phyloP scores from a whole-genome alignment of 768 basidiomycete species.

The Tubosaeta sp. region DNA sequence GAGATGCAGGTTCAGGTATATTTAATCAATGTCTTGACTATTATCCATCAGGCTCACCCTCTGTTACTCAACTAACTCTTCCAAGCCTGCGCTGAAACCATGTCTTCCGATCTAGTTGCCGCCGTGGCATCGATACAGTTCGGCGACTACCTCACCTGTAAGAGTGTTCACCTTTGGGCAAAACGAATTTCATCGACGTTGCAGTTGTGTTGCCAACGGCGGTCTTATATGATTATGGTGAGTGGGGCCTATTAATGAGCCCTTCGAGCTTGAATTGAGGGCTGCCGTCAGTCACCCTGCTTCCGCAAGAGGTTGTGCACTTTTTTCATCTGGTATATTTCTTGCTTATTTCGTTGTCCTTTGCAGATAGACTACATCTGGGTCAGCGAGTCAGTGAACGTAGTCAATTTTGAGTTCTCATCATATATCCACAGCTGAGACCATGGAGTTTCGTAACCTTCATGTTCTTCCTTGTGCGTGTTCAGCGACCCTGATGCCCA shows the following conservation, averaged over 20 bases:
- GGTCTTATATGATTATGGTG: slow-evolving; percentile 20
- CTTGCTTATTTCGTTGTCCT: background rate
- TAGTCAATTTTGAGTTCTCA: background rate
- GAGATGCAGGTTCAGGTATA: background rate
- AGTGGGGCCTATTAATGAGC: background rate
- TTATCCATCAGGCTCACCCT: background rate
- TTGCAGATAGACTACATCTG: slow-evolving; percentile 14
- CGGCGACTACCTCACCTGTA: slow-evolving; percentile 9
- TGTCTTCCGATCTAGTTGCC: slow-evolving; percentile 12
- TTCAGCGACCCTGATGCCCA: background rate
- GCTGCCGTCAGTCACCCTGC: slow-evolving; percentile 9
- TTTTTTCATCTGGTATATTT: background rate
- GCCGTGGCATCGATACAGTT: slow-evolving; percentile 6
- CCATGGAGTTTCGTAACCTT: slow-evolving; percentile 13
- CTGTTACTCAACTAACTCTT: background rate
- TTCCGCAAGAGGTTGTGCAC: slow-evolving; percentile 15
- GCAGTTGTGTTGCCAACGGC: slow-evolving; percentile 12
- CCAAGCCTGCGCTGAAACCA: background rate
- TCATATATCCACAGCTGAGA: slow-evolving; percentile 4
- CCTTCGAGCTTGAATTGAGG: background rate
- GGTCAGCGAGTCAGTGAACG: slow-evolving; percentile 8
- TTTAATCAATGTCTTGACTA: background rate
- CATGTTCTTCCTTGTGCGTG: slow-evolving; percentile 17
- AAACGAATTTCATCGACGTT: background rate
- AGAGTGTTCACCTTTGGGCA: background rate